Evolutionary conservation across 108 stramenopile genomes (phyloP).

Genomic region (Schizochytrium sp.): DNA sequence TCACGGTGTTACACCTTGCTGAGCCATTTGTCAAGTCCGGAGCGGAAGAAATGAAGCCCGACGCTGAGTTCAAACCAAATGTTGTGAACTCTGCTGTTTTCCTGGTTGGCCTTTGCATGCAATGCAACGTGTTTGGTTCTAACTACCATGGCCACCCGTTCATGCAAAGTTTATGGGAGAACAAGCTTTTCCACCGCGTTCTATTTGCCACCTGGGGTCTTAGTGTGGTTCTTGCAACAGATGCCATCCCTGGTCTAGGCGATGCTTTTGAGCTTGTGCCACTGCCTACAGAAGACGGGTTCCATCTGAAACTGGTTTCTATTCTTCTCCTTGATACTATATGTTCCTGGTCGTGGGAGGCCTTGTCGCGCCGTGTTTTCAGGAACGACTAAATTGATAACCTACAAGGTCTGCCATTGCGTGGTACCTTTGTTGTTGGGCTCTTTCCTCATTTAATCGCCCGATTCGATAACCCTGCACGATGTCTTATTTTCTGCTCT

Average conservation of each 20-base stretch:
- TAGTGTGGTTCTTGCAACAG: not conserved
- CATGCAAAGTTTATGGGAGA: constrained; percentile 85
- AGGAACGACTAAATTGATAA: not conserved
- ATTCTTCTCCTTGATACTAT: constrained; percentile 34
- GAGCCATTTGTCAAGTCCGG: constrained; percentile 77
- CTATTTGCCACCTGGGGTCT: constrained; percentile 69
- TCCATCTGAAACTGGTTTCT: not conserved
- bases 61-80: constrained; percentile 93
- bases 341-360: constrained; percentile 22
- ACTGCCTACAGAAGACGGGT: constrained; percentile 2
- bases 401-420: too few relatives aligned
- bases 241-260: constrained; percentile 36
- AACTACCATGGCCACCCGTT: constrained; percentile 95
- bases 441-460: too few relatives aligned
- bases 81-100: constrained; percentile 91
- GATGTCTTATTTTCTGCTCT: too few relatives aligned
- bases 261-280: constrained; percentile 49
- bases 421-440: too few relatives aligned
- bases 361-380: not conserved
- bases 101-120: constrained; percentile 83
- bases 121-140: constrained; percentile 93
- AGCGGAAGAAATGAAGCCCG: constrained; percentile 79
- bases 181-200: constrained; percentile 81
- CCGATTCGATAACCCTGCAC: too few relatives aligned
- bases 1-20: constrained; percentile 76